phyloP scores from a whole-genome alignment of 495 filamentous ascomycete species.

The Trichoderma parareesei region DNA sequence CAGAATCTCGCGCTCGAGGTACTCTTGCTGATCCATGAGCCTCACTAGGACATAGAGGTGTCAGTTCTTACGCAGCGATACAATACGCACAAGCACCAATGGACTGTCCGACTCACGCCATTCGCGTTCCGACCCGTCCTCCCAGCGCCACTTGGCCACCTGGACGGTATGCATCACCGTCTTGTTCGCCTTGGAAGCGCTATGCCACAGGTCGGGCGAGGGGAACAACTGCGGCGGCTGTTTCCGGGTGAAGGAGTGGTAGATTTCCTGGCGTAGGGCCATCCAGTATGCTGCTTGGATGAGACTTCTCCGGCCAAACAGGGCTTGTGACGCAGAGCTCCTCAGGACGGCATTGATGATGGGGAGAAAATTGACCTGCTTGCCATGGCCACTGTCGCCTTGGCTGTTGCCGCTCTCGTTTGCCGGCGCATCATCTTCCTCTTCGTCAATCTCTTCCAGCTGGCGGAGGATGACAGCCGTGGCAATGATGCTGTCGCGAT shows the following conservation, averaged over 20 bases:
- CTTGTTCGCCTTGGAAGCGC: conserved; percentile 7
- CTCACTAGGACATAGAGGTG: neutral
- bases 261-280: conserved; percentile 6
- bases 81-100: neutral
- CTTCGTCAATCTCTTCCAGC: conserved; percentile 9
- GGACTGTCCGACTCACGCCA: neutral
- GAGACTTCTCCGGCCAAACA: conserved; percentile 3
- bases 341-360: conserved; percentile 7
- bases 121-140: conserved; percentile 6
- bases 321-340: neutral
- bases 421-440: neutral
- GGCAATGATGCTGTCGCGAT: conserved; percentile 9
- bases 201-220: neutral
- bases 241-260: conserved; percentile 4
- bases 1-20: conserved; percentile 4
- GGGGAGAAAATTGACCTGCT: conserved; percentile 10
- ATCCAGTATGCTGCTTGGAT: conserved; percentile 6
- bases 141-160: conserved; percentile 9
- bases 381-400: neutral
- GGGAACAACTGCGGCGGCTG: conserved; percentile 5
- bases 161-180: conserved; percentile 7
- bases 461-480: conserved; percentile 8
- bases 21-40: conserved; percentile 3
- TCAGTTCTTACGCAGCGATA: neutral
- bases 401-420: neutral